phyloP scores from a whole-genome alignment of 805 yeast genomes.

The Myxozyma sirexii region DNA sequence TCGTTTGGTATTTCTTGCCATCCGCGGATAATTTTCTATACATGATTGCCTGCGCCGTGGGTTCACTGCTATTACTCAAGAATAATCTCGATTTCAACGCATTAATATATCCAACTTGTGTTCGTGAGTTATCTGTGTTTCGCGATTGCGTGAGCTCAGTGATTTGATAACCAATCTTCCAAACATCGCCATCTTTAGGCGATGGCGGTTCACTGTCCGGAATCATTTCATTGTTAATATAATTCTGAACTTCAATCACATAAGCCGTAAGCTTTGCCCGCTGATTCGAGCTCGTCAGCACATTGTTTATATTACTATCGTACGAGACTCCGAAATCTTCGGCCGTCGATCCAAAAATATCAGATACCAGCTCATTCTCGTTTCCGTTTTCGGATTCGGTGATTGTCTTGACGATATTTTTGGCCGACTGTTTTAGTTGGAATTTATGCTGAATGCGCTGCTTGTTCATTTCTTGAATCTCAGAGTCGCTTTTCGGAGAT shows the following conservation, averaged over 20 bases:
- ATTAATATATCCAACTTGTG: not conserved
- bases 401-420: constrained; percentile 6
- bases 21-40: constrained; percentile 41
- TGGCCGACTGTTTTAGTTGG: constrained; percentile 29
- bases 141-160: not conserved
- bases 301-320: not conserved
- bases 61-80: not conserved
- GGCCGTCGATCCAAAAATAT: not conserved
- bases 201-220: constrained; percentile 7
- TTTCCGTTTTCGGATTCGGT: not conserved
- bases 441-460: constrained; percentile 29
- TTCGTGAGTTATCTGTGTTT: not conserved
- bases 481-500: constrained; percentile 39
- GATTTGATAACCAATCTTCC: constrained; percentile 17
- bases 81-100: not conserved
- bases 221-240: constrained; percentile 5
- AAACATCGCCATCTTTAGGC: constrained; percentile 7
- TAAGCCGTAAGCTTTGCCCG: constrained; percentile 31
- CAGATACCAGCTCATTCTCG: not conserved
- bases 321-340: not conserved
- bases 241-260: constrained; percentile 23
- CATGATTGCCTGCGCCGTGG: constrained; percentile 24
- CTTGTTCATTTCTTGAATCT: constrained; percentile 36
- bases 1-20: constrained; percentile 38
- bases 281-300: not conserved